Percentiles rank a stretch among this genome's conserved stretches.
Conservation (phyloP, 495 filamentous ascomycete species). For the Daldinia concentrica region DNA sequence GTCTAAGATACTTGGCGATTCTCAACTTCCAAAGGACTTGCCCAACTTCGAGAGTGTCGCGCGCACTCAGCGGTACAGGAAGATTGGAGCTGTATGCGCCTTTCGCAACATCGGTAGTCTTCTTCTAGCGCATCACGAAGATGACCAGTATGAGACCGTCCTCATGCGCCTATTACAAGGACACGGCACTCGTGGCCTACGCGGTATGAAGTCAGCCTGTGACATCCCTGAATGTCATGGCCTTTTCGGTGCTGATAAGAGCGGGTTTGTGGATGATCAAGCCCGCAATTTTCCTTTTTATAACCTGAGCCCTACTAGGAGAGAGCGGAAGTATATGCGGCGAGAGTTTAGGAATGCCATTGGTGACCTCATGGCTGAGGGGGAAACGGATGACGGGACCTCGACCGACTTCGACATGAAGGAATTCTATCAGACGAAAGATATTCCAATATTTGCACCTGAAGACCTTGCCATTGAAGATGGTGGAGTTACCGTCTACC, state of each 20-base stretch:
- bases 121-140: constrained; percentile 82
- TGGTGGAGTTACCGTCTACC: constrained; percentile 74
- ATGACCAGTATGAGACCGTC: constrained; percentile 89
- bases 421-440: constrained; percentile 29
- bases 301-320: constrained; percentile 30
- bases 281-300: constrained; percentile 36
- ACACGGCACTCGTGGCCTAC: constrained; percentile 70
- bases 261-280: constrained; percentile 64
- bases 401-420: constrained; percentile 41
- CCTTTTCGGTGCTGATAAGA: constrained; percentile 73
- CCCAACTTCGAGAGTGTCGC: constrained; percentile 82
- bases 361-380: constrained; percentile 8
- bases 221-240: constrained; percentile 86
- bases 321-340: constrained; percentile 32
- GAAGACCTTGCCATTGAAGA: constrained; percentile 60
- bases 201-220: constrained; percentile 69
- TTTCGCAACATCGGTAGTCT: constrained; percentile 60
- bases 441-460: constrained; percentile 14
- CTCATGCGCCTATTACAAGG: constrained; percentile 74
- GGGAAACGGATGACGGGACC: constrained; percentile 18
- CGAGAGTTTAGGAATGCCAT: constrained; percentile 35
- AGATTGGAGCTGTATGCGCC: constrained; percentile 69
- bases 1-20: constrained; percentile 34
- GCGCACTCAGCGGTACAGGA: constrained; percentile 75
- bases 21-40: constrained; percentile 52